Evolutionary conservation across 225 moss, liverwort and hornwort genomes (phyloP).

Genomic region (Polytrichum commune): DNA sequence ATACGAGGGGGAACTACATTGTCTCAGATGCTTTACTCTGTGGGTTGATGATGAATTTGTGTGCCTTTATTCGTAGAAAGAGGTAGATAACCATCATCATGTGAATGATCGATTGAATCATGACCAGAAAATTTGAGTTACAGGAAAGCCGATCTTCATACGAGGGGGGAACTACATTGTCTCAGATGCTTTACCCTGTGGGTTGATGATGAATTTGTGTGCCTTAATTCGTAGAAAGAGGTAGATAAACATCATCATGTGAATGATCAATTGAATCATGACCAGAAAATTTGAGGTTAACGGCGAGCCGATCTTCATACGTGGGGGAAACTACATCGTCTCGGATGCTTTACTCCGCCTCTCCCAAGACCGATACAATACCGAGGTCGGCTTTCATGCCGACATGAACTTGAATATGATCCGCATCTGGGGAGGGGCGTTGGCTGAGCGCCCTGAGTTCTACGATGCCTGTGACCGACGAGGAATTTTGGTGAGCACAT

Average conservation of each 20-base stretch:
- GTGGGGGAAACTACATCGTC: constrained; percentile 82
- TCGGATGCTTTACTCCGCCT: constrained; percentile 79
- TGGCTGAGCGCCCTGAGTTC: constrained; percentile 74
- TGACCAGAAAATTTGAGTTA: constrained; percentile 64
- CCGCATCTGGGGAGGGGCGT: constrained; percentile 76
- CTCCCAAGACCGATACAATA: constrained; percentile 61
- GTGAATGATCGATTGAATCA: too few relatives aligned
- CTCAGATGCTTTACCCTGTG: constrained; percentile 75
- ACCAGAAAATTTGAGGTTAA: constrained; percentile 70
- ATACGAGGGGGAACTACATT: too few relatives aligned
- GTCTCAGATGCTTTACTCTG: too few relatives aligned
- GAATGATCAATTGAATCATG: too few relatives aligned
- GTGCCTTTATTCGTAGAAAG: too few relatives aligned
- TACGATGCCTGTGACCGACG: constrained; percentile 76
- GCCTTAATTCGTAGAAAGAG: too few relatives aligned
- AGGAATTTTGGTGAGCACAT: constrained; percentile 58
- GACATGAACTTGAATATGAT: constrained; percentile 97
- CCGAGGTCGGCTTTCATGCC: constrained; percentile 72
- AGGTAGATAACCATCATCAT: too few relatives aligned
- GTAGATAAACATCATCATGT: too few relatives aligned
- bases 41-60: too few relatives aligned
- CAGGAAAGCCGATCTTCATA: constrained; percentile 73
- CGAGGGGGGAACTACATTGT: constrained; percentile 87
- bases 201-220: too few relatives aligned
- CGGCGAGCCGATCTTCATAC: constrained; percentile 70